Base-by-base conservation (phyloP, 257 asterid genomes). In the Solanum neorickii region DNA sequence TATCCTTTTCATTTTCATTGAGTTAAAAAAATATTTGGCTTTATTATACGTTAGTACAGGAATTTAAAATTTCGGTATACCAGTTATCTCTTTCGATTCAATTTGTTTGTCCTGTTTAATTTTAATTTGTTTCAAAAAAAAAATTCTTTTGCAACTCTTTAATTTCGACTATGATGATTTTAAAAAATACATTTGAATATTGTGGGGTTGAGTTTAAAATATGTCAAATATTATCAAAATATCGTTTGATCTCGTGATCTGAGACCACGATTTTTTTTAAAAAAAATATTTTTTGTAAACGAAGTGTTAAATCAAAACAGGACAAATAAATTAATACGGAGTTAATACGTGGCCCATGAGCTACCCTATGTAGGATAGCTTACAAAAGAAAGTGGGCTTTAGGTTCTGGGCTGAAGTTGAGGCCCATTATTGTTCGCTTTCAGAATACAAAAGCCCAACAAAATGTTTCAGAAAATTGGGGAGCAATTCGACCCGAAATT, bases 401-500 rank as follows among this genome's bases (percentile, higher is more conserved):
- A 31, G 77, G 46, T 72, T 42, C 47, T 35, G 80, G 80, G 80
- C 80, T 21, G 27, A 35, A 72, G 9, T 10, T 35, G 27, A 35
- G 42, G 75, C 80, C 47, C 47, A 72, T 72, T 35, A 72, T 18
- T 9, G 33, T 65, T 65, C 33, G 16, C 33, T 11, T 65, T n/a
- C 72, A 2, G 70, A 65, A 62, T 62, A 72, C 78, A 4, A 72
- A 72, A 72, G 46, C 78, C 78, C 78, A 72, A 70, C 1, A 70
- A 7, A 33, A 9, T 33, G 77, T 70, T 33, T 72, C 78, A 72
- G 78, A 56, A 33, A 72, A 18, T 8, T 33, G 25, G 80, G 82
- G 83, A 3, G 21, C 59, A n/a, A 41, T 21, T 75, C 82, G 82
- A 74, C 52, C 82, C 83, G 83, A n/a, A 76, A 37, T 41, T 76